Conservation (phyloP, 2,329 filamentous ascomycete species). For the Fusarium neocosmosporiellum region DNA sequence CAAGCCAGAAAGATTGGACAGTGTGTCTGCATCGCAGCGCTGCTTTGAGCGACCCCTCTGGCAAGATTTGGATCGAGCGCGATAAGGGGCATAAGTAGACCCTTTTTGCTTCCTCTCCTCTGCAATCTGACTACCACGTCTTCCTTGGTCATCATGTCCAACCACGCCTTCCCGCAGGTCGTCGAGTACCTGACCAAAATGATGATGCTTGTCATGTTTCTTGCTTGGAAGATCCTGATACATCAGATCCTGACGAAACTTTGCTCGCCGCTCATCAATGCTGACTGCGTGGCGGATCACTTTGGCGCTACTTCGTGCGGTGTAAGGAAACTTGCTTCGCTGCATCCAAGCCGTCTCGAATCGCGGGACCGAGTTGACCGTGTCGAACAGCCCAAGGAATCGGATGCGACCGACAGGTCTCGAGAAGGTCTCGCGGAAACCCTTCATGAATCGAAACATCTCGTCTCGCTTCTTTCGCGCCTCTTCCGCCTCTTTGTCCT, state of each 20-base stretch:
- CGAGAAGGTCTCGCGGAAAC: constrained; percentile 84
- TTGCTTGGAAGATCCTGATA: constrained; percentile 57
- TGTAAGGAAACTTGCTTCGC: constrained; percentile 80
- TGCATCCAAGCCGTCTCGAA: constrained; percentile 85
- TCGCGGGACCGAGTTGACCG: constrained; percentile 81
- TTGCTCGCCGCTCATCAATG: constrained; percentile 77
- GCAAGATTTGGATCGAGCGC: constrained; percentile 53
- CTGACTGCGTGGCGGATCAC: constrained; percentile 77
- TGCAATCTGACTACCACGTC: constrained; percentile 22
- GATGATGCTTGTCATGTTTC: constrained; percentile 32
- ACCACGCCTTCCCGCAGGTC: constrained; percentile 30
- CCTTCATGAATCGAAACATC: constrained; percentile 80
- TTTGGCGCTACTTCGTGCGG: constrained; percentile 65
- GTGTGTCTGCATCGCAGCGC: constrained; percentile 37
- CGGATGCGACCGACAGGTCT: constrained; percentile 78
- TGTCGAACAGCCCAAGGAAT: constrained; percentile 85
- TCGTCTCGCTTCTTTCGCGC: constrained; percentile 57
- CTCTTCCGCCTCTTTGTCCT: constrained; percentile 56
- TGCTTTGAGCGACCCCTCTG: constrained; percentile 39
- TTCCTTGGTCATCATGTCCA: constrained; percentile 29
- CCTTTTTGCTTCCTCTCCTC: constrained; percentile 13
- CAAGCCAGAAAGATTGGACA: constrained; percentile 47
- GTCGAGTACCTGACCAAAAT: constrained; percentile 40
- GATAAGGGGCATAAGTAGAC: constrained; percentile 54
- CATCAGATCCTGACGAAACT: constrained; percentile 78